Base-by-base conservation (phyloP, 148 eudicot species). In the Heliosperma pusillum region DNA sequence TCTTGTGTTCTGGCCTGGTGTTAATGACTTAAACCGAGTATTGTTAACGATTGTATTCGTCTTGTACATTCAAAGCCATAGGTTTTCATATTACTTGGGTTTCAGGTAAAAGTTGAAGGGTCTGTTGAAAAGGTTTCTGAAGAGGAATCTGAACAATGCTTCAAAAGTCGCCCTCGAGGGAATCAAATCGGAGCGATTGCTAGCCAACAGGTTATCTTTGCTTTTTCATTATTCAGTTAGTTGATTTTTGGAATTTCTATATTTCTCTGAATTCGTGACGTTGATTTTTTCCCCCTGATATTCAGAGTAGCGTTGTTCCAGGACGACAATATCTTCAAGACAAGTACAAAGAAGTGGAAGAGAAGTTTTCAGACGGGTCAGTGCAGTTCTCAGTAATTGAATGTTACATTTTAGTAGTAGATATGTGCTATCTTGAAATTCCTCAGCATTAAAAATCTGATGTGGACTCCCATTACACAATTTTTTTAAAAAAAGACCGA, bases 181-280 rank as follows among this genome's bases (percentile, higher is more conserved):
- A 96, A 93, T 87, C 99, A 96, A 82, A 89, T 96, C 83, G 97
- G 99, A 79, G 97, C 99, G 66, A 79, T 89, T 74, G 99, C 79
- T 80, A 90, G 94, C 91, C 81, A 85, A 67, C 99, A 96, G 97
- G 99, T 92, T 80, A 69, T 25, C 21, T 29, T 64, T 24, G 4
- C 21, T 58, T 58, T 12, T 59, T 71, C 50, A 27, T 70, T 25
- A 71, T 30, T 79, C 24, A 25, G 33, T 68, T 59, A 9, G 27
- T 65, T 44, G 50, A n/a, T 68, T 68, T 52, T 55, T 63, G 17
- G 12, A 45, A 27, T 30, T 44, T 12, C 22, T 10, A 47, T 15
- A 20, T 75, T 76, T 50, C 11, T 22, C 1, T 36, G 42, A 68
- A n/a, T 20, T 75, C 26, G 26, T 42, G 45, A 67, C 25, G 60